These are phyloP conservation scores for Camillea tinctor DNA, from an alignment of 2,329 filamentous ascomycete genomes.

Conservation along the genomic window DNA sequence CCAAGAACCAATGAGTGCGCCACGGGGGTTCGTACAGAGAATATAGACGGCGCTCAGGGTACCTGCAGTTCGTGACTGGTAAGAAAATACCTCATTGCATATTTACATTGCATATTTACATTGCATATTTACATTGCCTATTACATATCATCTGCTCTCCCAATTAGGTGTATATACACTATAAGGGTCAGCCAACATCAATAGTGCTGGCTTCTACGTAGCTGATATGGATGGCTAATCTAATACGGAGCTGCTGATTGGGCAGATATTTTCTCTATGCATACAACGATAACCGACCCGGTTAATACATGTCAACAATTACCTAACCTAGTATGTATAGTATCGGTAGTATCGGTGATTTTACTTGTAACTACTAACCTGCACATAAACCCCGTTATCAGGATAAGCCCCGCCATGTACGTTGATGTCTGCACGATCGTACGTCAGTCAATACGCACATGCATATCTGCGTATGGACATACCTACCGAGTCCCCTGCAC, in stretches of 20 bases:
- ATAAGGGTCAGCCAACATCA: neutral
- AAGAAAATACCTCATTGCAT: neutral
- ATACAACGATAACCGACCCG: neutral
- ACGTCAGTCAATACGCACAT: too few relatives aligned
- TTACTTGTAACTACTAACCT: too few relatives aligned
- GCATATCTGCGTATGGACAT: too few relatives aligned
- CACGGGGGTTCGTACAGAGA: neutral
- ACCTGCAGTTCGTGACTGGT: neutral
- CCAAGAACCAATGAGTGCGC: constrained; percentile 16
- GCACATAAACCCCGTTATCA: neutral
- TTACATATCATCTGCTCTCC: neutral
- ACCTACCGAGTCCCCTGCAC: too few relatives aligned
- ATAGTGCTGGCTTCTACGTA: neutral
- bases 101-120: neutral
- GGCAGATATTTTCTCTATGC: neutral
- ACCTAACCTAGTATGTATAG: neutral
- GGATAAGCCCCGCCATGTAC: neutral
- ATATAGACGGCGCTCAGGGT: neutral
- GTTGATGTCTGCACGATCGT: too few relatives aligned
- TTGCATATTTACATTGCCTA: neutral
- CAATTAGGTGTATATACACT: too few relatives aligned
- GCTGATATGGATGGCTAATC: neutral
- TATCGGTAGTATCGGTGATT: neutral
- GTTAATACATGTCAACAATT: neutral
- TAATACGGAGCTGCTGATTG: neutral